phyloP scores from a whole-genome alignment of 163 green algal species.

The Picocystis sp. region DNA sequence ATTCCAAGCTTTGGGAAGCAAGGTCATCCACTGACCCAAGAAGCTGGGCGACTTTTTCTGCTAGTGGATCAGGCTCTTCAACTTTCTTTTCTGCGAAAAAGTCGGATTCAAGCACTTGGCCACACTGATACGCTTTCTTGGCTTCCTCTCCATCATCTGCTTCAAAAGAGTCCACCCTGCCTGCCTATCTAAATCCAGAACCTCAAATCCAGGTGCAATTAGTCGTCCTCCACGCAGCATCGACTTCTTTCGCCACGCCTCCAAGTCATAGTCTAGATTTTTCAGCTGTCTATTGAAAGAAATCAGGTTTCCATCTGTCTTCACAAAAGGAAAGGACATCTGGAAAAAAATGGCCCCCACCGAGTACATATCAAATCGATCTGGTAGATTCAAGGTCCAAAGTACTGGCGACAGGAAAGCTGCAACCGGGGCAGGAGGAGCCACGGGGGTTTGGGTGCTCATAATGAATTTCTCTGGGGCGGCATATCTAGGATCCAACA shows the following conservation, averaged over 20 bases:
- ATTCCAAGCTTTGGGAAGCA: no score
- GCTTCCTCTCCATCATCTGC: conserved; percentile 15
- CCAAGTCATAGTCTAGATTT: conserved; percentile 17
- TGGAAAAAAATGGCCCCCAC: conserved; percentile 16
- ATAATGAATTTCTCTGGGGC: conserved; percentile 4
- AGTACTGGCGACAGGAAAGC: conserved; percentile 58
- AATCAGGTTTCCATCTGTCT: conserved; percentile 25
- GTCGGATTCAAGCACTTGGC: no score
- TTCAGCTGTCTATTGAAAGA: conserved; percentile 26
- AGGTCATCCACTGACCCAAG: no score
- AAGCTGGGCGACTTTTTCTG: no score
- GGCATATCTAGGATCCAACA: conserved; percentile 70
- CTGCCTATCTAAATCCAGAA: conserved; percentile 25
- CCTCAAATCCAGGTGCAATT: conserved; percentile 18
- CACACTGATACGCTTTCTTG: neutral
- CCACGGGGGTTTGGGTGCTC: conserved; percentile 1
- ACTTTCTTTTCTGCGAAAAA: no score
- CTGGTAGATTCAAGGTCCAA: conserved; percentile 58
- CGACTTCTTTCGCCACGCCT: conserved; percentile 16
- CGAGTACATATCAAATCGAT: conserved; percentile 83
- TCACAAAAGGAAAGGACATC: conserved; percentile 16
- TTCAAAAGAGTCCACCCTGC: conserved; percentile 20
- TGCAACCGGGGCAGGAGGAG: conserved; percentile 31
- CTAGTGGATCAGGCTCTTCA: no score
- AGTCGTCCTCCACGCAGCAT: neutral